Base-by-base conservation (phyloP, 768 basidiomycete species). In the Phaeotremella skinneri region DNA sequence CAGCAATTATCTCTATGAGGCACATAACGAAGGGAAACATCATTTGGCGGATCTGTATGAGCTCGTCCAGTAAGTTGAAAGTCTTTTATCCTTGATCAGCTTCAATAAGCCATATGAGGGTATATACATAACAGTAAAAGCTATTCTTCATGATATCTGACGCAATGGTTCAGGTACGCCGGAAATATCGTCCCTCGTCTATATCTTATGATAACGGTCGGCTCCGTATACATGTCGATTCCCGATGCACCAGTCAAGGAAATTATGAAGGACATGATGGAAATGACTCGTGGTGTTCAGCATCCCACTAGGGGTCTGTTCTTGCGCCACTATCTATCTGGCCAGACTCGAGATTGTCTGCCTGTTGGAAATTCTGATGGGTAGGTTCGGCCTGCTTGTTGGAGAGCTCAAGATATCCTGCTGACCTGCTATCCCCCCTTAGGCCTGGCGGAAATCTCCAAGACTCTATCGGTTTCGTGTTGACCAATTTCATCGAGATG, bases 251-350 rank as follows among this genome's bases (percentile, higher is more conserved):
- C 94, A 3, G 87, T 98, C 56, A 96, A 92, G 81, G 94, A 99
- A 80, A 91, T 99, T 62, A 99, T 98, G 94, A 98, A 96, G 82
- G 96, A 99, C 78, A 97, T 98, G 94, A 88, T 99, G 88, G 96
- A 99, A 78, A 98, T 98, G 96, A 91, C 91, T 32, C 82, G 92
- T 20, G 96, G 96, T 61, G 91, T 99, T 3, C 82, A 98, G 63
- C 92, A 98, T 75, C 94, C 96, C n/a, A 91, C 92, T 50, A 83
- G 96, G 47, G 96, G 96, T 17, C 80, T 99, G 31, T 99, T 99
- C 79, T 81, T 99, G 32, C 83, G 94, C 26, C 94, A 99, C 75
- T 98, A 98, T 78, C 85, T 98, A 31, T 91, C 89, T 59, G 94
- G 96, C 14, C 93, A 98, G 80, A 98, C 96, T 16, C 83, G 92